These are phyloP conservation scores for Dicorynia guianensis DNA, from an alignment of 306 rosid genomes.

Conservation along the genomic window DNA sequence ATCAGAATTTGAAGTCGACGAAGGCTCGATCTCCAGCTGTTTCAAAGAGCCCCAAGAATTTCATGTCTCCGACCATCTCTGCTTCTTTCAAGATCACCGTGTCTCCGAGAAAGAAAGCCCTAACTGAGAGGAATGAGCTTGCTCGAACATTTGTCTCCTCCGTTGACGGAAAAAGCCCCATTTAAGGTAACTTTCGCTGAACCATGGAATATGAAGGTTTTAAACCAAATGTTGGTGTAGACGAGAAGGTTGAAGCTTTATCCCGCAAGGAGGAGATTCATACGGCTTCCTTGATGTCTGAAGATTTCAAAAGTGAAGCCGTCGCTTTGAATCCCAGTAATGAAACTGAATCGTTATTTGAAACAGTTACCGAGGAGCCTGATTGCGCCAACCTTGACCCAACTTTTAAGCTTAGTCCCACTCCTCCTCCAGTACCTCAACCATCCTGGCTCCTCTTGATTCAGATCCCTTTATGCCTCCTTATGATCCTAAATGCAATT, in stretches of 20 bases:
- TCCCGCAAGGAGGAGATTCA: constrained; percentile 41
- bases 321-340: constrained; percentile 30
- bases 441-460: constrained; percentile 59
- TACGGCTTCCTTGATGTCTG: constrained; percentile 36
- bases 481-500: constrained; percentile 83
- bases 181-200: constrained; percentile 58
- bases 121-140: constrained; percentile 71
- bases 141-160: constrained; percentile 48
- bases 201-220: constrained; percentile 32
- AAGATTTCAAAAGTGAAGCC: constrained; percentile 37
- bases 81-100: constrained; percentile 70
- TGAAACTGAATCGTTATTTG: constrained; percentile 26
- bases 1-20: constrained; percentile 47
- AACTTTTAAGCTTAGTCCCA: constrained; percentile 75
- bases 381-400: constrained; percentile 75
- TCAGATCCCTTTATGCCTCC: constrained; percentile 70
- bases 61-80: constrained; percentile 92
- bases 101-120: constrained; percentile 79
- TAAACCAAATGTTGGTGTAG: neutral
- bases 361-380: constrained; percentile 45
- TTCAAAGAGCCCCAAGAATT: constrained; percentile 66
- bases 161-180: constrained; percentile 48
- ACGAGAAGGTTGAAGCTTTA: constrained; percentile 37
- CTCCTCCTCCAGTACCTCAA: constrained; percentile 48
- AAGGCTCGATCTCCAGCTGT: constrained; percentile 69